Conservation (phyloP, 108 stramenopile genomes). For the Cyclotella cryptica region DNA sequence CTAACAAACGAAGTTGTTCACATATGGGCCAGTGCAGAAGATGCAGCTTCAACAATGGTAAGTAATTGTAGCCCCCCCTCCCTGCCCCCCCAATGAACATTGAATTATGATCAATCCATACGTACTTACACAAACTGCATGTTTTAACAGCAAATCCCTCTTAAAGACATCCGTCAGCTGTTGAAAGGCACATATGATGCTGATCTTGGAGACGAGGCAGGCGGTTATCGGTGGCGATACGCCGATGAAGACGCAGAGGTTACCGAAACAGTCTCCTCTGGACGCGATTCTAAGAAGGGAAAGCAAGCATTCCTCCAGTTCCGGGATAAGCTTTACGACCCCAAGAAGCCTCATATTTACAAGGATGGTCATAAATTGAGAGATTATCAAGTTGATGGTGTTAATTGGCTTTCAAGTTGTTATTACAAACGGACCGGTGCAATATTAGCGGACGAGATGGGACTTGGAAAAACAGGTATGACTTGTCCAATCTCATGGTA, state of each 20-base stretch:
- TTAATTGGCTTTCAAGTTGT: slow-evolving; percentile 96
- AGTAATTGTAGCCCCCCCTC: neutral
- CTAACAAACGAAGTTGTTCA: slow-evolving; percentile 69
- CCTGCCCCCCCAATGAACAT: too few relatives aligned
- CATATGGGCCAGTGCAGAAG: slow-evolving; percentile 83
- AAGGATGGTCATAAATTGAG: slow-evolving; percentile 85
- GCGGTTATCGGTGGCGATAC: slow-evolving; percentile 86
- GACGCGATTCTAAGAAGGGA: slow-evolving; percentile 76
- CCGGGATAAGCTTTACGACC: slow-evolving; percentile 87
- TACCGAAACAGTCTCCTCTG: slow-evolving; percentile 62
- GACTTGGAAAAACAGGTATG: slow-evolving; percentile 75
- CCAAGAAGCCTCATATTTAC: slow-evolving; percentile 80
- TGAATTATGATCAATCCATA: too few relatives aligned
- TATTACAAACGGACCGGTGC: slow-evolving; percentile 91
- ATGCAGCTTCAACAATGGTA: slow-evolving; percentile 76
- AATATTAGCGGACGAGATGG: slow-evolving; percentile 94
- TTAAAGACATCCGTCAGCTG: slow-evolving; percentile 67
- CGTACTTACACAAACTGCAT: too few relatives aligned
- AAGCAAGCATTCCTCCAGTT: slow-evolving; percentile 85
- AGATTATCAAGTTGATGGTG: slow-evolving; percentile 96
- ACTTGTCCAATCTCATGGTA: slow-evolving; percentile 15
- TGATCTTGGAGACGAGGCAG: slow-evolving; percentile 86
- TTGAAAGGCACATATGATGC: slow-evolving; percentile 79
- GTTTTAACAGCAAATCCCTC: slow-evolving; percentile 56
- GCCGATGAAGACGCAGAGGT: slow-evolving; percentile 80